Evolutionary conservation across 768 basidiomycete species (phyloP).

Genomic region (Suillus alpinus): DNA sequence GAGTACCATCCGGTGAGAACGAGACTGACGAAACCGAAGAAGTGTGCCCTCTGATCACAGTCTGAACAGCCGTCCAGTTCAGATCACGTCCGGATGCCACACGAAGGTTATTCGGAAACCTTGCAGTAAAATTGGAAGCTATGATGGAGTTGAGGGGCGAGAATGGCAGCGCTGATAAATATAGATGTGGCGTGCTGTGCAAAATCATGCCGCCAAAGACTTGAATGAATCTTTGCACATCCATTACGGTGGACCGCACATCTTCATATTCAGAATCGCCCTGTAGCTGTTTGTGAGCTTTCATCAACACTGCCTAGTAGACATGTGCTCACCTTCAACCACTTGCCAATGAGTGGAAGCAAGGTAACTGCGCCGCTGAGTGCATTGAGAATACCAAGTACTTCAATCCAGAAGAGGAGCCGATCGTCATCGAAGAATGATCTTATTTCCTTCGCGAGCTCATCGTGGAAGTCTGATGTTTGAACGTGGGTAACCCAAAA

Average conservation of each 20-base stretch:
- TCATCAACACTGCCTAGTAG: background rate
- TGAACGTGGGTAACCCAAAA: conserved; percentile 10
- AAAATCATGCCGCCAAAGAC: conserved; percentile 11
- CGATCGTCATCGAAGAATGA: conserved; percentile 5
- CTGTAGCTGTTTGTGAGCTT: background rate
- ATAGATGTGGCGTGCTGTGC: conserved; percentile 21
- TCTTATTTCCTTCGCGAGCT: background rate
- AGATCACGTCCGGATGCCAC: background rate
- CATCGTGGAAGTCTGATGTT: background rate
- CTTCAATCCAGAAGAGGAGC: conserved; percentile 9
- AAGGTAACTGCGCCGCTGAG: background rate
- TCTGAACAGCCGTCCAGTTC: conserved; percentile 17
- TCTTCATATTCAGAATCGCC: background rate
- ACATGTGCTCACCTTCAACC: background rate
- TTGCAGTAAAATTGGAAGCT: background rate
- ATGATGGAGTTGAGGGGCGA: conserved; percentile 21
- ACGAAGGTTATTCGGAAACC: conserved; percentile 2
- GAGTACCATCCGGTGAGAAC: background rate
- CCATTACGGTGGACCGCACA: background rate
- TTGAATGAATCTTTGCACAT: conserved; percentile 12
- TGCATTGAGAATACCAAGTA: background rate
- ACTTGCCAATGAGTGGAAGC: background rate
- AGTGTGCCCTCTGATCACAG: conserved; percentile 4
- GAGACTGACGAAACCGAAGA: background rate
- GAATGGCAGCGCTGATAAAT: conserved; percentile 24